phyloP scores from a whole-genome alignment of 2,329 filamentous ascomycete genomes.

The Aspergillus tanneri region DNA sequence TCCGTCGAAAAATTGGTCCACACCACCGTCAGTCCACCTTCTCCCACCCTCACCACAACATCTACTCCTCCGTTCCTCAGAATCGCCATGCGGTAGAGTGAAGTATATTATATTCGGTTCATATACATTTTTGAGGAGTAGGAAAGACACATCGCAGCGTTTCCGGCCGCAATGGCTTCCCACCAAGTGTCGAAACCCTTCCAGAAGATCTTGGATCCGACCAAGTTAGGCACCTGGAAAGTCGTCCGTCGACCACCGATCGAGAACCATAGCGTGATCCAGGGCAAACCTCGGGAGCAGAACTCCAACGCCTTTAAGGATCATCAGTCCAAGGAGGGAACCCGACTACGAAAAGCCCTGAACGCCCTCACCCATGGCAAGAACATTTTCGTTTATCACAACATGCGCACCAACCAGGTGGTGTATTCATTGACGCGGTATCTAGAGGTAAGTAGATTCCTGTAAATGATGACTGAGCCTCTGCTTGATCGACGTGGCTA shows the following conservation, averaged over 20 bases:
- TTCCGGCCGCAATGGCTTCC: slow-evolving; percentile 39
- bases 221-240: slow-evolving; percentile 40
- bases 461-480: not conserved
- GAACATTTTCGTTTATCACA: slow-evolving; percentile 63
- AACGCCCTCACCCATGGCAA: slow-evolving; percentile 53
- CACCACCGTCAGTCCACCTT: slow-evolving; percentile 22
- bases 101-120: slow-evolving; percentile 5
- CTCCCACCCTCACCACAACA: slow-evolving; percentile 19
- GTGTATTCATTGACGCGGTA: slow-evolving; percentile 61
- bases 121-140: not conserved
- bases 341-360: slow-evolving; percentile 47
- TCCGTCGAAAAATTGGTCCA: slow-evolving; percentile 39
- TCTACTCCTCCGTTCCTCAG: slow-evolving; percentile 11
- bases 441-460: slow-evolving; percentile 50
- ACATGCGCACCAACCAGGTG: slow-evolving; percentile 63
- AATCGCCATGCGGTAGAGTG: slow-evolving; percentile 24
- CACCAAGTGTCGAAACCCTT: slow-evolving; percentile 26
- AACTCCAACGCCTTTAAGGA: slow-evolving; percentile 46
- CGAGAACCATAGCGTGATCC: slow-evolving; percentile 38
- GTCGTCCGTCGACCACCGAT: slow-evolving; percentile 37
- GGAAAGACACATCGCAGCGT: slow-evolving; percentile 16
- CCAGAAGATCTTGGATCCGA: slow-evolving; percentile 41
- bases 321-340: slow-evolving; percentile 37
- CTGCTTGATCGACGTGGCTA: not conserved
- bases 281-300: slow-evolving; percentile 41